Conservation (phyloP, 1,139 yeast genomes). For the Yamadazyma epiphylla region DNA sequence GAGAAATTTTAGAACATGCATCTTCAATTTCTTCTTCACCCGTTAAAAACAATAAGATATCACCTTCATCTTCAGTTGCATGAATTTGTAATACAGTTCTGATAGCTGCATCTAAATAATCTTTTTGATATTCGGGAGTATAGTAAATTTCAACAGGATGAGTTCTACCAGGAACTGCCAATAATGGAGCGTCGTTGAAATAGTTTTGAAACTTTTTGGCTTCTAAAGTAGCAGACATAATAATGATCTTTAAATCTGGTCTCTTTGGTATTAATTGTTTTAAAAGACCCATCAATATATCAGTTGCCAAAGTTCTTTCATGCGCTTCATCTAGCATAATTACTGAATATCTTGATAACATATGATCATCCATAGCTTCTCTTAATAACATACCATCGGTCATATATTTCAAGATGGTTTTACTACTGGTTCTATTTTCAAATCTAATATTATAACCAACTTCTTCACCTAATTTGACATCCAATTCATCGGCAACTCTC, state of each 20-base stretch:
- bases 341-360: slow-evolving; percentile 75
- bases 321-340: slow-evolving; percentile 97
- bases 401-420: slow-evolving; percentile 89
- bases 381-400: slow-evolving; percentile 98
- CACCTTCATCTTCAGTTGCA: slow-evolving; percentile 94
- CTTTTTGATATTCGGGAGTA: slow-evolving; percentile 94
- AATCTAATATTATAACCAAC: slow-evolving; percentile 94
- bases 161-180: slow-evolving; percentile 98
- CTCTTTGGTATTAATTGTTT: slow-evolving; percentile 78
- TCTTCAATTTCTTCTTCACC: slow-evolving; percentile 99
- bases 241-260: slow-evolving; percentile 83
- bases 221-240: slow-evolving; percentile 97
- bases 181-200: slow-evolving; percentile 85
- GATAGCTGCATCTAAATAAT: slow-evolving; percentile 90
- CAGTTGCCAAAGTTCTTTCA: slow-evolving; percentile 95
- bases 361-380: slow-evolving; percentile 97
- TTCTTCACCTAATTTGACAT: slow-evolving; percentile 83
- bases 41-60: slow-evolving; percentile 80
- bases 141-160: slow-evolving; percentile 96
- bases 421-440: slow-evolving; percentile 79
- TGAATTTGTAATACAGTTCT: slow-evolving; percentile 94
- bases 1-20: slow-evolving; percentile 81
- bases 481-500: slow-evolving; percentile 96
- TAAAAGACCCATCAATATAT: slow-evolving; percentile 91
- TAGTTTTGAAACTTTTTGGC: slow-evolving; percentile 93